Evolutionary conservation across 2,329 filamentous ascomycete species (phyloP), one percentile per base, ranked within the genome.

Genomic region (Amylocarpus encephaloides): DNA sequence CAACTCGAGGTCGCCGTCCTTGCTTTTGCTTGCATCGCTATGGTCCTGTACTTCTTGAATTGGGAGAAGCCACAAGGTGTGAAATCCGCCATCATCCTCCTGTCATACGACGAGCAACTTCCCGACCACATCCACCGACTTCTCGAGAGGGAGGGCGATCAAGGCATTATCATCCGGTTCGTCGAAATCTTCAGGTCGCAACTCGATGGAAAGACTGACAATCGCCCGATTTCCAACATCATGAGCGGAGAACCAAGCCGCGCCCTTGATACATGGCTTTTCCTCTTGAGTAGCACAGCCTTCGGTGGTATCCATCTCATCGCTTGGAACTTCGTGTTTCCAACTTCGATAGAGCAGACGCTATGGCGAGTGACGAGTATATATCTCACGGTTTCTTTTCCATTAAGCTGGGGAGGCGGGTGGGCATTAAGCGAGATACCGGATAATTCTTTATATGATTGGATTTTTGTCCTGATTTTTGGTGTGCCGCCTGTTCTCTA

Each of bases 261-360:
- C 12, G 15, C 35, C 18, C 19, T 26, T 5, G 36, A 32, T 11
- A 12, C 12, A 5, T 19, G 34, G 32, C 34, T 29, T 13, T 38
- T 50, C 3, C 2, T 34, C 5, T 16, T 47, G 1, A 36, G 43
- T 9, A 22, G 40, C 18, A 12, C 33, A 2, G 38, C 54, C 4
- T 59, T 59, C 39, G 54, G 54, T 6, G 52, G 38, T 15, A 39
- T 58, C 11, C 57, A 57, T 32, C 30, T 56, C 16, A 36, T 45
- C 5, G 56, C 51, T n/a, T 55, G 56, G 54, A 54, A 55, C 15
- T 58, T 53, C 13, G 29, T 9, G 3, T 59, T 59, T 29, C 55
- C 54, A 11, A 47, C 56, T 2, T 33, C 22, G 6, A 26, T 51
- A 2, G 52, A 58, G 29, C 35, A 30, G 22, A 26, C 22, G 7